phyloP scores from a whole-genome alignment of 2,329 filamentous ascomycete species.

The Penicillium sp. region DNA sequence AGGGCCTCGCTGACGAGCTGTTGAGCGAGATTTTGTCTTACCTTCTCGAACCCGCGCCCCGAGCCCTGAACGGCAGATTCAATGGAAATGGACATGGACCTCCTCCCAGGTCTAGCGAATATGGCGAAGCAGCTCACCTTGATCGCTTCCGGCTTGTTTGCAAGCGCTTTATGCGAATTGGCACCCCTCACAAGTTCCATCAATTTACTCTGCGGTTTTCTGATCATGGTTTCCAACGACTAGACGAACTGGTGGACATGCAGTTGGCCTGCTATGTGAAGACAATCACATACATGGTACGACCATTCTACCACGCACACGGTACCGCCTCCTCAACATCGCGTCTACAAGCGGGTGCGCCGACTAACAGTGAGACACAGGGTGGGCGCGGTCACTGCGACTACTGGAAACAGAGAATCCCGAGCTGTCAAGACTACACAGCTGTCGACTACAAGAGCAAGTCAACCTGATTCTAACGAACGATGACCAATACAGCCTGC shows the following conservation, averaged over 20 bases:
- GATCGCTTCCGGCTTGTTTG: constrained; percentile 43
- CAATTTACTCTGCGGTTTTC: constrained; percentile 39
- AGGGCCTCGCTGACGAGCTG: constrained; percentile 37
- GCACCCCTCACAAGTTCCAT: constrained; percentile 39
- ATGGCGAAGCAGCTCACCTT: constrained; percentile 36
- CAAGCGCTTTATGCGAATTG: constrained; percentile 40
- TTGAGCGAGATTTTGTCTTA: constrained; percentile 35
- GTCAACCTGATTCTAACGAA: constrained; percentile 48
- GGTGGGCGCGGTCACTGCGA: constrained; percentile 29
- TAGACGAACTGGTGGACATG: constrained; percentile 37
- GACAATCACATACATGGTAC: constrained; percentile 41
- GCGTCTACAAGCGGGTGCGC: constrained; percentile 1
- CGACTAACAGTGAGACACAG: constrained; percentile 27
- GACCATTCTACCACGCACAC: constrained; percentile 40
- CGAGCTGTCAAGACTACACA: constrained; percentile 28
- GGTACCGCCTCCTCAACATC: constrained; percentile 30
- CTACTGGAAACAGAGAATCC: constrained; percentile 20
- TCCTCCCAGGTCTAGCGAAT: constrained; percentile 9
- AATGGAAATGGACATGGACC: constrained; percentile 4
- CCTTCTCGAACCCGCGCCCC: constrained; percentile 22
- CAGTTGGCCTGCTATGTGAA: constrained; percentile 38
- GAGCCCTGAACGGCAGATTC: constrained; percentile 4
- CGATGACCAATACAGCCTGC: constrained; percentile 52
- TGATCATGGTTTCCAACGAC: constrained; percentile 32
- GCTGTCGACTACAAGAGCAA: constrained; percentile 37